Evolutionary conservation across 108 stramenopile genomes (phyloP).

Genomic region (Stephanodiscus triporus): DNA sequence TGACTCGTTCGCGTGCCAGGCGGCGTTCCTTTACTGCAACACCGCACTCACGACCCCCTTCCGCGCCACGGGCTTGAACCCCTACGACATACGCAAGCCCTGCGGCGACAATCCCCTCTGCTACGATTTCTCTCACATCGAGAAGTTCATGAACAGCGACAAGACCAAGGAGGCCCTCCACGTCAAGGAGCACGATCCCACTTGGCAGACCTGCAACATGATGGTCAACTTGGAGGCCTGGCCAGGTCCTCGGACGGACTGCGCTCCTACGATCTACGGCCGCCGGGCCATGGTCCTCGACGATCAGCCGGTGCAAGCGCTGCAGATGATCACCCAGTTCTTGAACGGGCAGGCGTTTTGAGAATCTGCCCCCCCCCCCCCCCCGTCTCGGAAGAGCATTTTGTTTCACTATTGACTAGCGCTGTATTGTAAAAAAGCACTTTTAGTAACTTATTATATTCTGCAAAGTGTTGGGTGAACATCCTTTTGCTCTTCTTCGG

Average conservation of each 20-base stretch:
- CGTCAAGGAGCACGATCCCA: slow-evolving; percentile 63
- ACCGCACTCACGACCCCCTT: slow-evolving; percentile 83
- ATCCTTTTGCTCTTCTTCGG: too few species aligned
- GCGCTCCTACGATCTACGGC: slow-evolving; percentile 80
- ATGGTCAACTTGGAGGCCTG: slow-evolving; percentile 83
- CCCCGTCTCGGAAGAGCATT: background rate
- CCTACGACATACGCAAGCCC: slow-evolving; percentile 93
- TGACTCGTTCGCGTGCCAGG: slow-evolving; percentile 76
- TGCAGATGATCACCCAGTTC: slow-evolving; percentile 89
- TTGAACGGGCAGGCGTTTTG: slow-evolving; percentile 43
- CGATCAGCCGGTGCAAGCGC: slow-evolving; percentile 83
- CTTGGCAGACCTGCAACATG: slow-evolving; percentile 84
- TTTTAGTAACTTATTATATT: too few species aligned
- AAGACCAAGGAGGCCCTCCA: slow-evolving; percentile 81
- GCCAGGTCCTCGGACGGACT: slow-evolving; percentile 77
- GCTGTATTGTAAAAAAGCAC: too few species aligned
- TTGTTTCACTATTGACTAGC: background rate
- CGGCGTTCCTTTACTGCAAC: slow-evolving; percentile 82
- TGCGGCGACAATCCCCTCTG: slow-evolving; percentile 87
- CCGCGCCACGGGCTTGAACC: slow-evolving; percentile 88
- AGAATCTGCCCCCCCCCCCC: background rate
- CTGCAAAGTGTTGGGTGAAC: too few species aligned
- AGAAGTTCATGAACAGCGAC: slow-evolving; percentile 81
- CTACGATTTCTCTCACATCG: slow-evolving; percentile 91
- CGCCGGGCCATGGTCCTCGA: slow-evolving; percentile 94